Base-by-base conservation (phyloP, 2,329 filamentous ascomycete species). In the Stylonectria norvegica region DNA sequence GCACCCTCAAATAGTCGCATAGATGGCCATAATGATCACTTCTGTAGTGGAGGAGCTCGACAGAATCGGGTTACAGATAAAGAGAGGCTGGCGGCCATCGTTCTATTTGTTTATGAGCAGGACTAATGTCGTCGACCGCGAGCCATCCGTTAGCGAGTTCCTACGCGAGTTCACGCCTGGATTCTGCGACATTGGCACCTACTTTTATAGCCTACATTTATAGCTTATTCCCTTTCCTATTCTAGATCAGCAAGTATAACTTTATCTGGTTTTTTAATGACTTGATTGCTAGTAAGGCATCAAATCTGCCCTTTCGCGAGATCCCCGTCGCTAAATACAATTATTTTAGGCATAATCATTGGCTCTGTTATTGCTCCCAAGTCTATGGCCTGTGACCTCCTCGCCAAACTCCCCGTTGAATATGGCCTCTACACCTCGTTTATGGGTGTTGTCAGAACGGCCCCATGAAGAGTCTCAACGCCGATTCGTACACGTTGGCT, bases 391-490 rank as follows among this genome's bases (percentile, higher is more conserved):
- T 76, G 76, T 40, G 73, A 73, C 14, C 56, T 69, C 23, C 58
- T 76, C 14, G 73, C 73, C 3, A 59, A 68, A 42, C 65, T 76
- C 33, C 61, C 64, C 4, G 64, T 71, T 17, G 68, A 76, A 48
- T 76, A 70, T 54, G 73, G 73, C 10, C 55, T 76, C n/a, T 68
- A 68, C 53, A 90, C 91, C 1, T 95, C 90, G 0, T 97, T 97
- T 59, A 94, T 96, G 80, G 91, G 91, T 44, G 90, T 96, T 15
- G 65, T 95, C 48, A 75, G n/a, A n/a, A n/a, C n/a, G n/a, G n/a
- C n/a, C n/a, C n/a, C n/a, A n/a, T n/a, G n/a, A n/a, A n/a, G n/a
- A n/a, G n/a, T n/a, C n/a, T n/a, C n/a, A n/a, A n/a, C n/a, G n/a
- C n/a, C n/a, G n/a, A n/a, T n/a, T n/a, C n/a, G n/a, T n/a, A n/a